Conservation (phyloP, 179 eudicot species). For the Beta corolliflora region DNA sequence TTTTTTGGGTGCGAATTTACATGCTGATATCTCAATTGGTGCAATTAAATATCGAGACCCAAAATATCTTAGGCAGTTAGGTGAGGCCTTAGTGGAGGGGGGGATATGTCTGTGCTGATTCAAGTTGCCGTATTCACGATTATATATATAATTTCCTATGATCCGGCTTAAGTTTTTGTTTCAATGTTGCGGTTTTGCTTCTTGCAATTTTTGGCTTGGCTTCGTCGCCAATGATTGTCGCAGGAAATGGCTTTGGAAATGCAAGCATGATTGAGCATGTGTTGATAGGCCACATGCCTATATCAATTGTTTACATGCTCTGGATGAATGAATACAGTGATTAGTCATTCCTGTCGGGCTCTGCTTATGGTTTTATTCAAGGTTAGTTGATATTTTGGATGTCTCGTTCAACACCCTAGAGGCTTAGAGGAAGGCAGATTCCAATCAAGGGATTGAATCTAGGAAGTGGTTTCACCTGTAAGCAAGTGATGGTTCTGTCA, state of each 20-base stretch:
- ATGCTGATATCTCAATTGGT: no score
- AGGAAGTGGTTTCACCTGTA: background rate
- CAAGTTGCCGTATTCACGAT: no score
- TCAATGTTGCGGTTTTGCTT: no score
- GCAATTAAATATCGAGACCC: no score
- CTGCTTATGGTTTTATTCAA: background rate
- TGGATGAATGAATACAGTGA: background rate
- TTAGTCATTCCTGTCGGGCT: background rate
- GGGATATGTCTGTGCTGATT: no score
- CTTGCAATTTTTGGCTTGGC: constrained; percentile 20
- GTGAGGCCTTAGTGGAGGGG: no score
- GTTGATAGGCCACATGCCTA: background rate
- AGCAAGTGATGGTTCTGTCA: background rate
- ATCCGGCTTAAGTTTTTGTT: no score
- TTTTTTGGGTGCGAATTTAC: no score
- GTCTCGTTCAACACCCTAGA: background rate
- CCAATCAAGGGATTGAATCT: background rate
- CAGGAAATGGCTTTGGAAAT: constrained; percentile 23
- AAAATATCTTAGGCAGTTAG: no score
- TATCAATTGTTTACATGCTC: background rate
- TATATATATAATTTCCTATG: no score
- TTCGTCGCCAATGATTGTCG: constrained; percentile 8
- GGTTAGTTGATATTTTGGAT: background rate
- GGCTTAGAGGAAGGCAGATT: background rate
- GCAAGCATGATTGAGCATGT: constrained; percentile 27